Evolutionary conservation across 371 early-diverging fungal genomes (phyloP), one percentile per base, ranked within the genome.

Genomic region (Cladochytrium tenue): DNA sequence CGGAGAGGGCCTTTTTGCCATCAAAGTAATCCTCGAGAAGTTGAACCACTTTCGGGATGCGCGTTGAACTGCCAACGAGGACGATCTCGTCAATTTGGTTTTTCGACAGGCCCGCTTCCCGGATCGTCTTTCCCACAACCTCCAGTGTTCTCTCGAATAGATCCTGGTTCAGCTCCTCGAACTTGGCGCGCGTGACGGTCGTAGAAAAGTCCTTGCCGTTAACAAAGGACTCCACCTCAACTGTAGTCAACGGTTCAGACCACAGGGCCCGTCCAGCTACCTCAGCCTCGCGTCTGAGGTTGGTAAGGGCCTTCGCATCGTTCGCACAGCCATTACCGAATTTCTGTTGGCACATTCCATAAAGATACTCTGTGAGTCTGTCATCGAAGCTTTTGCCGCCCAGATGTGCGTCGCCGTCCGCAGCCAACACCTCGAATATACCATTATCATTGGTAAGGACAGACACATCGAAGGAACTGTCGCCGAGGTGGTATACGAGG

Each of bases 31-130:
- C 98, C 28, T 91, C 89, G 69, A 99, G 90, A 70, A 98, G 88
- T 84, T 95, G 90, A 82, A 95, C 96, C 78, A 99, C 93, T 91
- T 95, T 97, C 87, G 99, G 99, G 82, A 99, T 99, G 90, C 99
- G 97, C 68, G 98, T 98, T 75, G 97, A 97, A 75, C 99, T 99
- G 82, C 99, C 99, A 70, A 99, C 99, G 50, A 99, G 86, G 71
- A 99, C 95, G 74, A 99, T 95, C 75, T 97, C 96, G 74, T 96
- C 82, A 71, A 99, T 93, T 62, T 84, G 72, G 73, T 83, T 73
- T 89, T 98, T 98, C 81, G 92, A 93, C 71, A 93, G 87, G 92
- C 94, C 94, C 80, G 95, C 78, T 80, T 95, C 96, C 64, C 90
- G 87, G 75, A 98, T 84, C 51, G 93, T 94, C 87, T 92, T 95